A percentile compares a stretch with the other conserved stretches of the same genome.
phyloP scores from a whole-genome alignment of 164 flowering plant species.

The Platanus orientalis region DNA sequence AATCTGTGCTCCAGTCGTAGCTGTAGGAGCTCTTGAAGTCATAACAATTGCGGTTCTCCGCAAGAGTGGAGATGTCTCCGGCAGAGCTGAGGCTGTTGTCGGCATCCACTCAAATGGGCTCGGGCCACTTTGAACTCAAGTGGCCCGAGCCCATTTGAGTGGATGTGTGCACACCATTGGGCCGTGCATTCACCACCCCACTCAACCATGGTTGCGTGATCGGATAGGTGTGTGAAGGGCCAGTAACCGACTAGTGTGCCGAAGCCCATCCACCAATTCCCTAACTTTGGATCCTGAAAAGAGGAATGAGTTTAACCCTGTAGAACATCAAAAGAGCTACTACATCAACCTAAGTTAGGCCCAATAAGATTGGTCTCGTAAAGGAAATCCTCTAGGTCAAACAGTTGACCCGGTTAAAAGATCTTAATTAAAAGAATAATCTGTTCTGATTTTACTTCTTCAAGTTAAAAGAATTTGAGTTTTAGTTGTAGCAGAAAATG shows the following conservation, averaged over 20 bases:
- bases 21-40: constrained; percentile 66
- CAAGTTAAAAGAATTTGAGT: too few species aligned
- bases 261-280: constrained; percentile 79
- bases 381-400: too few species aligned
- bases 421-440: too few species aligned
- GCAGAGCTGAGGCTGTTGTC: constrained; percentile 80
- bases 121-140: constrained; percentile 77
- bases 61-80: constrained; percentile 53
- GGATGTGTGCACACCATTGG: constrained; percentile 54
- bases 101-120: too few species aligned
- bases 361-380: too few species aligned
- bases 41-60: constrained; percentile 91
- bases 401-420: too few species aligned
- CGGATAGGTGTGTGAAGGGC: constrained; percentile 72
- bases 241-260: constrained; percentile 71
- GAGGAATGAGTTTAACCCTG: background rate
- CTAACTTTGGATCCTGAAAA: constrained; percentile 68
- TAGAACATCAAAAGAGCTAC: background rate
- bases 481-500: too few species aligned
- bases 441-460: too few species aligned
- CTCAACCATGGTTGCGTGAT: constrained; percentile 73
- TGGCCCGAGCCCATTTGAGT: constrained; percentile 84
- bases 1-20: constrained; percentile 79
- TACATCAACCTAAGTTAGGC: too few species aligned
- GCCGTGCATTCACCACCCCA: constrained; percentile 75